These are phyloP conservation scores for Arctium minus DNA, from an alignment of 129 eudicot species.

Conservation along the genomic window DNA sequence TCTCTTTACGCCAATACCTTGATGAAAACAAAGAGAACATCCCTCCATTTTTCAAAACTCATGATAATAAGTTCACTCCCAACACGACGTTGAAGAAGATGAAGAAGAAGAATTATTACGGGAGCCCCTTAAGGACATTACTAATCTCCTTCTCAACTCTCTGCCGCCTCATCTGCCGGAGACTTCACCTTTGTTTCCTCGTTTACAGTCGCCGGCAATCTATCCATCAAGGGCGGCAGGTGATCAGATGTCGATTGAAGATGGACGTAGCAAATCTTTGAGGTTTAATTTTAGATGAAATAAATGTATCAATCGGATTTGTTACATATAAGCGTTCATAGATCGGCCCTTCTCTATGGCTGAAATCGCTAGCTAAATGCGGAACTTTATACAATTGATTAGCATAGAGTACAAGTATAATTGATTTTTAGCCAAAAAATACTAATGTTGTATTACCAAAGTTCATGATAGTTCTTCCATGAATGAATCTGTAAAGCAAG, in stretches of 20 bases:
- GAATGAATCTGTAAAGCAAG: not conserved
- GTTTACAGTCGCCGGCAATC: not conserved
- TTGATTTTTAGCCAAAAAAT: not conserved
- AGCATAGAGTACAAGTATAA: not conserved
- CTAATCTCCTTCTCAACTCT: not conserved
- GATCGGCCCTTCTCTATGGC: not conserved
- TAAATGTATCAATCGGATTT: not conserved
- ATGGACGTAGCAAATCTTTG: not conserved
- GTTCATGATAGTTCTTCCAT: too few species aligned
- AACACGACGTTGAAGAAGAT: not conserved
- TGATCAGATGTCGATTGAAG: not conserved
- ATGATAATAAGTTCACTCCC: not conserved
- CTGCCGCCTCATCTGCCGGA: not conserved
- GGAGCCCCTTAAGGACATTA: slow-evolving; percentile 11
- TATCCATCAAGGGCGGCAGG: not conserved
- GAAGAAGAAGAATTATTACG: not conserved
- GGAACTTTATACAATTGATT: not conserved
- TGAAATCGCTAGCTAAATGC: not conserved
- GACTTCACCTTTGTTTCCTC: not conserved
- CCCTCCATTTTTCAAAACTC: slow-evolving; percentile 10
- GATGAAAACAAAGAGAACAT: slow-evolving; percentile 20
- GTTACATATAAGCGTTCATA: not conserved
- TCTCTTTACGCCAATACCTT: not conserved
- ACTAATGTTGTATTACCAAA: too few species aligned
- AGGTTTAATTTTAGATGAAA: slow-evolving; percentile 14